These are phyloP conservation scores for Oryza meridionalis DNA, from an alignment of 176 grass and related monocot genomes.

Conservation along the genomic window DNA sequence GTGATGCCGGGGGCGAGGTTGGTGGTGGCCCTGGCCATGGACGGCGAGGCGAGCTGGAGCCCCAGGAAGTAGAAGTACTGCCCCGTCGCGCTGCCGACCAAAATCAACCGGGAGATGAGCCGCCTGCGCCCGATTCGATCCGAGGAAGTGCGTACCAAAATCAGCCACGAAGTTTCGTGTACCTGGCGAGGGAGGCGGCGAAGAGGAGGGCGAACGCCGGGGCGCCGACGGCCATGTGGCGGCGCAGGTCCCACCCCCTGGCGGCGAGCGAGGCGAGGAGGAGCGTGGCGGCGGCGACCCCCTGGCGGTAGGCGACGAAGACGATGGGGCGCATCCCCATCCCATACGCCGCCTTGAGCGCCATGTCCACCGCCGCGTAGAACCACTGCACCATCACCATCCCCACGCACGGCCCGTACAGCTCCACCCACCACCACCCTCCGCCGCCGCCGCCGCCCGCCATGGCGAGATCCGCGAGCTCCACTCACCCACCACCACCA, in stretches of 20 bases:
- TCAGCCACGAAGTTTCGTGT: too few relatives aligned
- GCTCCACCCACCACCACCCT: neutral
- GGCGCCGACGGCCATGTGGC: conserved; percentile 35
- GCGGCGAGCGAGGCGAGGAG: conserved; percentile 46
- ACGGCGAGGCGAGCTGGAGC: conserved; percentile 51
- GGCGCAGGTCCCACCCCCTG: conserved; percentile 42
- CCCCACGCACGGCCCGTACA: conserved; percentile 37
- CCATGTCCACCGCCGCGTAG: conserved; percentile 63
- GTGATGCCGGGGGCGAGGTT: conserved; percentile 55
- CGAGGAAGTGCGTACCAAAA: too few relatives aligned
- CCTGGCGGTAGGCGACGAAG: conserved; percentile 65
- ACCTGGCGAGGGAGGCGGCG: conserved; percentile 51
- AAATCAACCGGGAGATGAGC: neutral
- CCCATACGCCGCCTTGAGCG: conserved; percentile 47
- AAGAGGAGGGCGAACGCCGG: conserved; percentile 47
- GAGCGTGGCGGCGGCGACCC: conserved; percentile 48
- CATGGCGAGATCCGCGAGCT: conserved; percentile 29
- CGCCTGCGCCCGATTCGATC: neutral
- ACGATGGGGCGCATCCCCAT: conserved; percentile 62
- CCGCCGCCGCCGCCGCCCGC: conserved; percentile 13
- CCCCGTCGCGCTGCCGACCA: conserved; percentile 35
- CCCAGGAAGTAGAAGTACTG: conserved; percentile 56
- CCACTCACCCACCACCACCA: too few relatives aligned
- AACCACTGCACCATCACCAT: conserved; percentile 65
- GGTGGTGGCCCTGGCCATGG: conserved; percentile 57